phyloP scores from a whole-genome alignment of 129 eudicot genomes.

The Rutidosis leptorrhynchoides region DNA sequence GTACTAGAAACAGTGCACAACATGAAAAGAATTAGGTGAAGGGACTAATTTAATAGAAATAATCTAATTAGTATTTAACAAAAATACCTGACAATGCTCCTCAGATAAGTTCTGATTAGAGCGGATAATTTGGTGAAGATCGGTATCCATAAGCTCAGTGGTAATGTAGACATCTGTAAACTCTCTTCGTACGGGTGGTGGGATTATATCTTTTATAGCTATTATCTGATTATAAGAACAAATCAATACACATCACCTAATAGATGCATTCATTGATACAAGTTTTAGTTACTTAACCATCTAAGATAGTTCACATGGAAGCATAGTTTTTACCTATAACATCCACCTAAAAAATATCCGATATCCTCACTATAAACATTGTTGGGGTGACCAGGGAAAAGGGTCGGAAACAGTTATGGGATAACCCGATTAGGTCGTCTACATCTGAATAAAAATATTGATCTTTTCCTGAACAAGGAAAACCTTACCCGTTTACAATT shows the following conservation, averaged over 20 bases:
- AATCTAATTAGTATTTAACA: background rate
- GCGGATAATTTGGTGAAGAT: constrained; percentile 84
- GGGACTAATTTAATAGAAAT: background rate
- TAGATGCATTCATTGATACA: constrained; percentile 1
- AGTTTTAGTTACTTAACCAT: background rate
- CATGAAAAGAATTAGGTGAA: background rate
- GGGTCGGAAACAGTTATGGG: no score
- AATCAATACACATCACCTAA: background rate
- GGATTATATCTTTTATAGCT: constrained; percentile 75
- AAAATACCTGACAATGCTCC: constrained; percentile 84
- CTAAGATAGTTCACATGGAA: constrained; percentile 8
- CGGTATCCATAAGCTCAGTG: constrained; percentile 86
- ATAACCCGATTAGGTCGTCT: no score
- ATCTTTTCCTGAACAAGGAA: no score
- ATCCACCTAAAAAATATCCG: no score
- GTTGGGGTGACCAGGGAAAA: no score
- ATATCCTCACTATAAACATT: no score
- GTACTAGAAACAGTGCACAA: constrained; percentile 48
- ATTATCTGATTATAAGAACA: constrained; percentile 48
- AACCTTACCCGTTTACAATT: no score
- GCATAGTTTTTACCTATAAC: no score
- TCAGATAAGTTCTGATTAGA: constrained; percentile 77
- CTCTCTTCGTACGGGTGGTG: constrained; percentile 61
- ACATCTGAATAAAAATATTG: no score
- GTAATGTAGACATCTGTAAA: constrained; percentile 85